A percentile compares a stretch with the other conserved stretches of the same genome.
phyloP scores from a whole-genome alignment of 768 basidiomycete genomes.

The Panellus pusillus region DNA sequence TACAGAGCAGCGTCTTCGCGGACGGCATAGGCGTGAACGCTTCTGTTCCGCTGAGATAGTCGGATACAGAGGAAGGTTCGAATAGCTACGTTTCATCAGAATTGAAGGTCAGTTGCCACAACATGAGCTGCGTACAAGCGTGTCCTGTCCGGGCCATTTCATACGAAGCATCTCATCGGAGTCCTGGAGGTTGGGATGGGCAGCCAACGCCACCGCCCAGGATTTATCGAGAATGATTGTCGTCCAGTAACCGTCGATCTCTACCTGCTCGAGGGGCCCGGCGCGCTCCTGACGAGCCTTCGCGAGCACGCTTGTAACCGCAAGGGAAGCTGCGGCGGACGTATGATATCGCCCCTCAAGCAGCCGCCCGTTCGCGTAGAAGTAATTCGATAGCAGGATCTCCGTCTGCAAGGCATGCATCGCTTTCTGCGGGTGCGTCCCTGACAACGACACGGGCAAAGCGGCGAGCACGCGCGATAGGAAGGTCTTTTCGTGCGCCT shows the following conservation, averaged over 20 bases:
- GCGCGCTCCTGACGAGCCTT: neutral
- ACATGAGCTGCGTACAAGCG: no score
- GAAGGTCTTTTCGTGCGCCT: slow-evolving; percentile 22
- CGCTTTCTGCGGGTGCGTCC: slow-evolving; percentile 27
- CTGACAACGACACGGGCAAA: slow-evolving; percentile 24
- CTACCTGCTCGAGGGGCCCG: slow-evolving; percentile 10
- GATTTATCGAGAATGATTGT: slow-evolving; percentile 14
- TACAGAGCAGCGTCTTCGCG: slow-evolving; percentile 9
- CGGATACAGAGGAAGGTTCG: neutral
- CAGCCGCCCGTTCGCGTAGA: slow-evolving; percentile 38
- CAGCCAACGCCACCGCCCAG: slow-evolving; percentile 15
- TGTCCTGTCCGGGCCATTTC: slow-evolving; percentile 10
- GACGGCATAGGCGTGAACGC: neutral
- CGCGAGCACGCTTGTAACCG: slow-evolving; percentile 26
- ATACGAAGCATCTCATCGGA: neutral
- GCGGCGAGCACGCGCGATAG: slow-evolving; percentile 31
- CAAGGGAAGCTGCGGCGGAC: slow-evolving; percentile 36
- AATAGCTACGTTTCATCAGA: neutral
- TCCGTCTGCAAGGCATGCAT: slow-evolving; percentile 39
- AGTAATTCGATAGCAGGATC: slow-evolving; percentile 44
- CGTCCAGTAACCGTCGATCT: slow-evolving; percentile 15
- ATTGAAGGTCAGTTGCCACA: no score
- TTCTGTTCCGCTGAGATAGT: slow-evolving; percentile 8
- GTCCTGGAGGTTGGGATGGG: slow-evolving; percentile 3
- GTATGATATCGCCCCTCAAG: slow-evolving; percentile 38